Percentiles rank a stretch among this genome's conserved stretches.
Conservation (phyloP, 2,329 filamentous ascomycete species). For the Fusarium illudens region DNA sequence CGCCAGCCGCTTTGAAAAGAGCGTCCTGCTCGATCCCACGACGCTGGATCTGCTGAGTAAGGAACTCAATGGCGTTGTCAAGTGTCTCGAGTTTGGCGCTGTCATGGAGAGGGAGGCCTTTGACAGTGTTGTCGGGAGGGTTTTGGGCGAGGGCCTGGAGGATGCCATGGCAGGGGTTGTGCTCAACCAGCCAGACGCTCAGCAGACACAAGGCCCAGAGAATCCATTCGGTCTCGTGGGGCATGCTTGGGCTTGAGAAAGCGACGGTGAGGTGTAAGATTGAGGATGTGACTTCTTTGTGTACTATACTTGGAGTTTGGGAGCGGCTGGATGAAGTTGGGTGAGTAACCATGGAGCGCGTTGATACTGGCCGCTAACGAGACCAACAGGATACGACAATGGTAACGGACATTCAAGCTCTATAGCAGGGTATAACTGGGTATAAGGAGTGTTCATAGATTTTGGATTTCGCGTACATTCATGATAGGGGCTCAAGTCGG, state of each 20-base stretch:
- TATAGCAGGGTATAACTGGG: not conserved
- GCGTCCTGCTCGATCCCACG: slow-evolving; percentile 46
- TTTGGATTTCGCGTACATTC: not conserved
- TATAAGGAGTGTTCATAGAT: not conserved
- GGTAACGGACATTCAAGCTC: not conserved
- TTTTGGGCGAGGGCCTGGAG: slow-evolving; percentile 46
- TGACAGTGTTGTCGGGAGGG: slow-evolving; percentile 54
- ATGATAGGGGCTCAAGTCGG: not conserved
- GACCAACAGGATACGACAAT: not conserved
- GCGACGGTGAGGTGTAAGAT: not conserved
- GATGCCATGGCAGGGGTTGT: slow-evolving; percentile 22
- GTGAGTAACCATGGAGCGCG: not conserved
- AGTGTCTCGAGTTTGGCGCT: slow-evolving; percentile 59
- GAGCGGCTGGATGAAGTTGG: not conserved
- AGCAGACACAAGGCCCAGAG: not conserved
- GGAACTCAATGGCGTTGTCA: slow-evolving; percentile 55
- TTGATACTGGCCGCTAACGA: not conserved
- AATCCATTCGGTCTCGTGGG: slow-evolving; percentile 13
- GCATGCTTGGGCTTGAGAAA: slow-evolving; percentile 18
- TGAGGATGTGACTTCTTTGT: not conserved
- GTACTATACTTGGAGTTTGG: not conserved
- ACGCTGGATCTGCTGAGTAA: slow-evolving; percentile 51
- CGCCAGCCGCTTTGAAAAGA: slow-evolving; percentile 51
- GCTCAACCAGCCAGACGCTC: not conserved
- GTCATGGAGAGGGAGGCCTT: slow-evolving; percentile 57